A percentile compares a stretch with the other conserved stretches of the same genome.
Evolutionary conservation across 176 grass and related monocot species (phyloP).

Genomic region (Dactylis glomerata): DNA sequence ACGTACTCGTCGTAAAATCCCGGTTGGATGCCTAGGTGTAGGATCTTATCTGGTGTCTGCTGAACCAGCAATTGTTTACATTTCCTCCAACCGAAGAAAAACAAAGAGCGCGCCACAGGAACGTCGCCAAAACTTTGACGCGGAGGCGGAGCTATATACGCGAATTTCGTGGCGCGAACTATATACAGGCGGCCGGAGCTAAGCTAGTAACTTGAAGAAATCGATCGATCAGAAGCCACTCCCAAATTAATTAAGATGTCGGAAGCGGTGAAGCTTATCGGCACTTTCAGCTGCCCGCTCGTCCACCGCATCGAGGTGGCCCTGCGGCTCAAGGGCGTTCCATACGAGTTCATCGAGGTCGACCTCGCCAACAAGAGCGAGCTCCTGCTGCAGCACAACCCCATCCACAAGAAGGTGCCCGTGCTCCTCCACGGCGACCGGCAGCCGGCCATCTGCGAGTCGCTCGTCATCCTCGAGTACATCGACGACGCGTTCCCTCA

Average conservation of each 20-base stretch:
- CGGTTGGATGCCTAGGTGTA: no score
- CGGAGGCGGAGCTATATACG: no score
- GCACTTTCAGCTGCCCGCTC: not conserved
- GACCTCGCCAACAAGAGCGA: constrained; percentile 35
- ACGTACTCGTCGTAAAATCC: not conserved
- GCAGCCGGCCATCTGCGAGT: constrained; percentile 16
- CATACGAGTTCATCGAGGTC: not conserved
- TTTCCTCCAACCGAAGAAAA: not conserved
- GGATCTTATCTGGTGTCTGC: no score
- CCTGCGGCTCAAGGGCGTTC: not conserved
- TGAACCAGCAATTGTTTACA: no score
- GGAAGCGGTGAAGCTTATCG: not conserved
- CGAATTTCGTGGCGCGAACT: not conserved
- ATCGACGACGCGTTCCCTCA: constrained; percentile 32
- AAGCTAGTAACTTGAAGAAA: not conserved
- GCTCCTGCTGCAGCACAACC: constrained; percentile 32
- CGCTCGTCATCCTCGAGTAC: constrained; percentile 43
- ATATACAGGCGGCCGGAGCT: not conserved
- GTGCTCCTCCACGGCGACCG: constrained; percentile 35
- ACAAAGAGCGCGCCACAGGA: not conserved
- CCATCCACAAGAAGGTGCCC: constrained; percentile 39
- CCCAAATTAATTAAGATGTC: no score
- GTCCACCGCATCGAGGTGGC: not conserved
- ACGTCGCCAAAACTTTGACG: not conserved
- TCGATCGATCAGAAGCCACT: not conserved